Base-by-base conservation (phyloP, 2,329 filamentous ascomycete species). In the Thelonectria olida region DNA sequence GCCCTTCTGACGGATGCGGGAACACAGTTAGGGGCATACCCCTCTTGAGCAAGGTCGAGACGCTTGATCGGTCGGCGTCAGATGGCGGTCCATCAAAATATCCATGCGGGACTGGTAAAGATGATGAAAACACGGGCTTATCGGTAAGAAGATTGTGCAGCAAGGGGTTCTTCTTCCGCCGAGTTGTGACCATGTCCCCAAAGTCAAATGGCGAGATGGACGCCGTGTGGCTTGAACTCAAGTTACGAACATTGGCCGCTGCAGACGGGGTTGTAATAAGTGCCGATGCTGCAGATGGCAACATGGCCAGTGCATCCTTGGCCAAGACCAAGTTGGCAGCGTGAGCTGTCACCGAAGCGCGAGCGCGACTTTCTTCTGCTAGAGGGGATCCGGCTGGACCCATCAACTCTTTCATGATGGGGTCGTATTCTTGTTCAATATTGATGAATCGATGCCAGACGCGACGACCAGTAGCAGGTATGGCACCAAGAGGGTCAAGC, bases 61-160 rank as follows among this genome's bases (percentile, higher is more conserved):
- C 51, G 27, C 66, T 68, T 7, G 70, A 69, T n/a, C 67, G 67
- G 7, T 64, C 61, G 9, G 52, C 39, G n/a, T 60, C 31, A 6
- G 51, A 38, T 2, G 53, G 59, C 22, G 39, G 54, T 54, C 52
- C 72, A 49, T 78, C 69, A 64, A 76, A 64, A 36, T 75, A 65
- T 28, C 93, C 84, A 49, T 92, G 85, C 39, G 89, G 86, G 7
- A 89, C 84, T 0, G 96, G 96, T 0, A 99, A 82, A 1, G 96
- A 99, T 1, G 96, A 96, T 1, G 96, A 98, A 66, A 93, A 91
- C 13, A 94, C 86, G 0, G 96, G 95, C 72, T 97, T 96, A 78
- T 99, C 96, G 2, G 96, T 99, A 9, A 99, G 85, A 1, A 99
- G 87, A 71, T 97, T 98, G 78, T 99, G 93, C 45, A 99, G 96